Evolutionary conservation across 2,329 filamentous ascomycete species (phyloP).

Genomic region (Calonectria pseudoreteaudii): DNA sequence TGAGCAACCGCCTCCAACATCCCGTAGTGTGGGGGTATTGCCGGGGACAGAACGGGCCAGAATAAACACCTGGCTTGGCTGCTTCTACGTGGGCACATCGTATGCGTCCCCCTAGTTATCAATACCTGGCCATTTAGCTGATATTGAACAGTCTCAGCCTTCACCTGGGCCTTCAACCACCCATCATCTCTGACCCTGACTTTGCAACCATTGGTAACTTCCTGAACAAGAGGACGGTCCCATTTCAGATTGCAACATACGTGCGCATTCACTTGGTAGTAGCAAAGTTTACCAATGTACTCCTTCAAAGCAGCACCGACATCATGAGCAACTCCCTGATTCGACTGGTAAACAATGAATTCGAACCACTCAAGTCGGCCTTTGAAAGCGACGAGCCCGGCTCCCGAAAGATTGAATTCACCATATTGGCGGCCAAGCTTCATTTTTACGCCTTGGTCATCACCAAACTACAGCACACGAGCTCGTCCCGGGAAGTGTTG

Average conservation of each 20-base stretch:
- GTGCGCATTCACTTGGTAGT: slow-evolving; percentile 29
- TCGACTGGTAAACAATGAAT: slow-evolving; percentile 28
- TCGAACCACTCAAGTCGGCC: slow-evolving; percentile 22
- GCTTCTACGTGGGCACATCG: slow-evolving; percentile 32
- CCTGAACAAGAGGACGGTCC: slow-evolving; percentile 16
- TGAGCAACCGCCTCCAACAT: slow-evolving; percentile 26
- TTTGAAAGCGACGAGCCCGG: slow-evolving; percentile 11
- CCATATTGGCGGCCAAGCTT: slow-evolving; percentile 26
- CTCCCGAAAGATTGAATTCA: slow-evolving; percentile 20
- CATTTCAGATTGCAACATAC: slow-evolving; percentile 15
- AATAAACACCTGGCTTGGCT: slow-evolving; percentile 31
- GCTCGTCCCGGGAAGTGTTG: slow-evolving; percentile 27
- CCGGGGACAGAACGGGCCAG: slow-evolving; percentile 25
- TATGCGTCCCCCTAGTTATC: not conserved
- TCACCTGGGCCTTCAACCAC: slow-evolving; percentile 27
- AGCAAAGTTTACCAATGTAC: slow-evolving; percentile 28
- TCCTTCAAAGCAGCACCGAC: slow-evolving; percentile 27
- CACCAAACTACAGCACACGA: slow-evolving; percentile 11
- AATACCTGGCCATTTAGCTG: not conserved
- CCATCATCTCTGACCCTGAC: slow-evolving; percentile 28
- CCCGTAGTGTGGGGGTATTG: slow-evolving; percentile 24
- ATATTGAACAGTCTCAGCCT: slow-evolving; percentile 23
- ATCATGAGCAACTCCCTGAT: slow-evolving; percentile 26
- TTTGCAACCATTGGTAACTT: slow-evolving; percentile 29
- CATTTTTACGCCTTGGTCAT: slow-evolving; percentile 31